Conservation (phyloP, 2,329 filamentous ascomycete genomes). For the Podosphaera xanthii region DNA sequence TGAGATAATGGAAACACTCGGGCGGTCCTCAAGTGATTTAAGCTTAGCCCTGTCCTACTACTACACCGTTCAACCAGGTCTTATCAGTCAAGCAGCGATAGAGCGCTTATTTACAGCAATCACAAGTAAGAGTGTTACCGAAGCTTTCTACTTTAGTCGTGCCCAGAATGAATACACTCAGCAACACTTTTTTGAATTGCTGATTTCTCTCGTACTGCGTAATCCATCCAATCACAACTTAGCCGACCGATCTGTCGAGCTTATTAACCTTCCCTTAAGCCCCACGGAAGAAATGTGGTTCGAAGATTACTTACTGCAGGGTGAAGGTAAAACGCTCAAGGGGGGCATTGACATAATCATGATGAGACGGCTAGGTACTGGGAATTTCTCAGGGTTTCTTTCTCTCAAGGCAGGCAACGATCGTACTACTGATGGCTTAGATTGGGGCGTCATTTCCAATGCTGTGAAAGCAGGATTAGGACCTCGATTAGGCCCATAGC, state of each 20-base stretch:
- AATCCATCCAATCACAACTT: constrained; percentile 18
- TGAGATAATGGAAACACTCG: constrained; percentile 51
- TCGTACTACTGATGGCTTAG: constrained; percentile 11
- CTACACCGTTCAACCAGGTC: constrained; percentile 47
- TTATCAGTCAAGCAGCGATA: constrained; percentile 39
- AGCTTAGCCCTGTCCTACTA: constrained; percentile 56
- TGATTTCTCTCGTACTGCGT: constrained; percentile 35
- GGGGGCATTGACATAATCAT: constrained; percentile 51
- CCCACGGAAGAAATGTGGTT: constrained; percentile 52
- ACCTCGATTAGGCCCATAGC: constrained; percentile 6
- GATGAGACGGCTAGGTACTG: constrained; percentile 48
- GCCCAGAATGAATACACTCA: constrained; percentile 37
- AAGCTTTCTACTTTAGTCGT: constrained; percentile 53
- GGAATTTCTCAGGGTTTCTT: constrained; percentile 28
- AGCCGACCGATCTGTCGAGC: constrained; percentile 38
- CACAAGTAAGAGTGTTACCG: constrained; percentile 40
- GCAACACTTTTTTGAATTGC: constrained; percentile 39
- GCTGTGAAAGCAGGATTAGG: constrained; percentile 15
- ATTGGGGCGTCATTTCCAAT: constrained; percentile 13
- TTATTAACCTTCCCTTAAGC: constrained; percentile 52
- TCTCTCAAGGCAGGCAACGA: constrained; percentile 19
- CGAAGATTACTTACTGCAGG: constrained; percentile 39
- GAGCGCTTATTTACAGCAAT: constrained; percentile 48
- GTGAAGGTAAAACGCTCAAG: constrained; percentile 39
- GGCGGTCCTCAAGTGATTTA: constrained; percentile 38